Conservation (phyloP, 176 grass and related monocot genomes). For the Puccinellia tenuiflora region DNA sequence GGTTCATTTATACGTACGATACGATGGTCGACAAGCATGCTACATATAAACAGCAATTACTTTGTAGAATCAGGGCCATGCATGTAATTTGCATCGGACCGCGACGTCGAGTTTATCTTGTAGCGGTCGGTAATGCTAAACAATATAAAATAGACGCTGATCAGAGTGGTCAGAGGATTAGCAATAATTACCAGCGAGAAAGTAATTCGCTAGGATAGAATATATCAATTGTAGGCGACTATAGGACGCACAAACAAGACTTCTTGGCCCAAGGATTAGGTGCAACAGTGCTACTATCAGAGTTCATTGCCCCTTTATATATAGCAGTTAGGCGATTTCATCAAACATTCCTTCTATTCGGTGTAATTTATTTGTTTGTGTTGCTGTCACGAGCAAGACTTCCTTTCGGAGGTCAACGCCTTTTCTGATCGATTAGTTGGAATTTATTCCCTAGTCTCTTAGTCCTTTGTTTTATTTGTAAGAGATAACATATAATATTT, state of each 20-base stretch:
- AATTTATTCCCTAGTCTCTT: constrained; percentile 19
- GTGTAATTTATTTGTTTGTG: constrained; percentile 14
- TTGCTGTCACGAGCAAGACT: constrained; percentile 35
- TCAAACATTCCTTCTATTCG: constrained; percentile 19
- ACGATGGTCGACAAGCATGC: not conserved
- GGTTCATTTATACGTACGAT: no score
- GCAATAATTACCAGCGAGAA: constrained; percentile 11
- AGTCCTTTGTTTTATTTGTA: not conserved
- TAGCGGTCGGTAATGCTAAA: constrained; percentile 7
- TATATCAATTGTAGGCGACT: constrained; percentile 7
- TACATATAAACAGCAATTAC: not conserved
- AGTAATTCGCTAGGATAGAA: constrained; percentile 16
- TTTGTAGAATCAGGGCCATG: constrained; percentile 8
- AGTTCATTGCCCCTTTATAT: constrained; percentile 18
- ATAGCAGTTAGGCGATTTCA: constrained; percentile 21
- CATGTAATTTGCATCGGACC: constrained; percentile 11
- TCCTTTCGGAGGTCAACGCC: constrained; percentile 28
- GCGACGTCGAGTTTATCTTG: constrained; percentile 31
- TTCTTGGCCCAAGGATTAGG: constrained; percentile 43
- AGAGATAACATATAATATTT: not conserved
- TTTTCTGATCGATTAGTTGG: constrained; percentile 18
- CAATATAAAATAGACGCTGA: constrained; percentile 21
- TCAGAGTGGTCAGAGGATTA: not conserved
- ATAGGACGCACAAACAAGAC: constrained; percentile 20
- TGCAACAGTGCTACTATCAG: constrained; percentile 17